phyloP scores from a whole-genome alignment of 1,284 basidiomycete species.

The Bondarzewia mesenterica region DNA sequence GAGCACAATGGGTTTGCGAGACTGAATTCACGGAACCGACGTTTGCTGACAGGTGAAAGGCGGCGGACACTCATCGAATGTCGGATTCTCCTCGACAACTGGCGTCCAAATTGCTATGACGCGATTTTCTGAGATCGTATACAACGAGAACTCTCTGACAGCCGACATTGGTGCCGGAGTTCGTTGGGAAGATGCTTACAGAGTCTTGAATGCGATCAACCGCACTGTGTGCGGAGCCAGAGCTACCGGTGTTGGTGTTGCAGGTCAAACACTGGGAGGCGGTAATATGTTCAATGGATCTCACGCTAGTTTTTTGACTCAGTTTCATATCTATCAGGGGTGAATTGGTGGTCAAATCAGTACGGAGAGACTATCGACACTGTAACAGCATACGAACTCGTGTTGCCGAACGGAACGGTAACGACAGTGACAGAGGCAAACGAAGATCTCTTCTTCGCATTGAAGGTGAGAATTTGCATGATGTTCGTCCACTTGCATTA shows the following conservation, averaged over 20 bases:
- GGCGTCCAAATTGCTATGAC: slow-evolving; percentile 51
- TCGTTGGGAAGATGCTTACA: slow-evolving; percentile 53
- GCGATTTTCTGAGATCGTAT: slow-evolving; percentile 37
- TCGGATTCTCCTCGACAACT: slow-evolving; percentile 40
- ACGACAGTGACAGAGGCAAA: slow-evolving; percentile 29
- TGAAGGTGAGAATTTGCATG: slow-evolving; percentile 14
- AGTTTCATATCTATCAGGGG: neutral
- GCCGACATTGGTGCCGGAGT: slow-evolving; percentile 42
- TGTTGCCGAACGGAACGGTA: slow-evolving; percentile 39
- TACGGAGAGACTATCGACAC: slow-evolving; percentile 44
- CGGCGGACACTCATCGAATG: neutral
- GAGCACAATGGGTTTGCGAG: neutral
- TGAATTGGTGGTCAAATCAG: slow-evolving; percentile 37
- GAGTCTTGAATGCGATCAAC: slow-evolving; percentile 30
- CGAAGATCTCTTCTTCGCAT: slow-evolving; percentile 37
- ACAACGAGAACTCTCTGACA: slow-evolving; percentile 29
- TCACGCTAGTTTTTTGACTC: neutral
- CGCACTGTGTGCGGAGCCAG: slow-evolving; percentile 48
- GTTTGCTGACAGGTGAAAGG: slow-evolving; percentile 1
- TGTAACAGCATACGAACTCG: slow-evolving; percentile 36
- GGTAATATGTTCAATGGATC: slow-evolving; percentile 25
- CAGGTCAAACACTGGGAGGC: slow-evolving; percentile 47
- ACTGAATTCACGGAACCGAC: neutral
- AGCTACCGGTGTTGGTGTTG: slow-evolving; percentile 44
- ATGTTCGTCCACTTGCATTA: neutral